Base-by-base conservation (phyloP, 352 stramenopile genomes). In the Globisporangium uncinulatum region DNA sequence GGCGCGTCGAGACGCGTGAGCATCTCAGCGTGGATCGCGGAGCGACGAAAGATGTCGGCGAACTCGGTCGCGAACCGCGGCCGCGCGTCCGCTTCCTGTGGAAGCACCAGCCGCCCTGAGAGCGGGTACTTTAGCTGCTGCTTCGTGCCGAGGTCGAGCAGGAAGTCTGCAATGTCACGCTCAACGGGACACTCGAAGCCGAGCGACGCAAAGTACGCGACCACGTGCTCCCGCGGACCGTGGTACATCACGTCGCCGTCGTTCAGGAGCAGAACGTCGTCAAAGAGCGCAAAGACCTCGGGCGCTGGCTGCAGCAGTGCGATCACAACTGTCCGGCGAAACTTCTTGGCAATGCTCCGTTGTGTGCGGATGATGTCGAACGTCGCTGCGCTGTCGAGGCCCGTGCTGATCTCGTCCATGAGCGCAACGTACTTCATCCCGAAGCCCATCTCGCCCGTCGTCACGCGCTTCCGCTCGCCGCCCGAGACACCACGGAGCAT, bases 321-420 rank as follows among this genome's bases (percentile, higher is more conserved):
- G 13, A 93, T 63, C n/a, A 86, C 69, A 11, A 64, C 29, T 0
- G 69, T 81, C 19, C 57, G 53, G 13, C 57, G 53, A 9, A 76
- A 52, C 14, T 46, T 75, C 59, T 81, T 63, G 17, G 73, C 73
- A 24, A 77, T 66, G 57, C 73, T 67, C 10, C 61, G 69, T 19
- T 96, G 59, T 3, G 83, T 66, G 20, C 73, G 79, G 62, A 89
- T 82, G 65, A 98, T 98, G 55, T 98, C 91, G 59, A 75, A 96
- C 1, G 91, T 95, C 0, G 89, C 94, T 4, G 88, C 79, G 32
- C 76, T 82, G 70, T 98, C 92, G 9, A 98, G 72, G 6, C 93
- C 93, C 4, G 89, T 98, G 49, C 76, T 93, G 62, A 98, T 96
- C 69, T 95, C 83, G 64, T 98, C 92, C 63, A 83, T 81, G 37